Percentiles rank a stretch among this genome's conserved stretches.
These are phyloP conservation scores for Herpomyces periplanetae DNA, from an alignment of 2,329 filamentous ascomycete genomes.

Conservation along the genomic window DNA sequence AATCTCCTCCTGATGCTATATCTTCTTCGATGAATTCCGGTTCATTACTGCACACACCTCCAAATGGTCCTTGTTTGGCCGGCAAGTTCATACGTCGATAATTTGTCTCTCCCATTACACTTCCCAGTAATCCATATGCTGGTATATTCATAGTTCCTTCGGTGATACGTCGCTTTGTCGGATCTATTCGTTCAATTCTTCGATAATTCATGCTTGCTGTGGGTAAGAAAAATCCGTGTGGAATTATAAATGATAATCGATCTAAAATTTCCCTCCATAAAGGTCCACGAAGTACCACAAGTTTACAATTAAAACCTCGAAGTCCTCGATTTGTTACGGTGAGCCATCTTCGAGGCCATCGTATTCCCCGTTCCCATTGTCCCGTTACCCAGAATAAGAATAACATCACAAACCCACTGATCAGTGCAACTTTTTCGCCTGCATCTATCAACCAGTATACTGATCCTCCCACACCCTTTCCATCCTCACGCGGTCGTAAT, in stretches of 20 bases:
- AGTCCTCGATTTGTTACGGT: conserved; percentile 57
- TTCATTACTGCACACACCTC: no score
- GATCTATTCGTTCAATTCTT: conserved; percentile 21
- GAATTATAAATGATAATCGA: conserved; percentile 33
- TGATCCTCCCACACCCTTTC: conserved; percentile 51
- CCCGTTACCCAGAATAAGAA: conserved; percentile 72
- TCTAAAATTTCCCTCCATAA: conserved; percentile 43
- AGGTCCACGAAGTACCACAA: conserved; percentile 46
- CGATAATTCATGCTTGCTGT: conserved; percentile 28
- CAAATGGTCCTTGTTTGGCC: no score
- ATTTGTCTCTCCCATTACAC: background rate
- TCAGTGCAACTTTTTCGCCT: conserved; percentile 55
- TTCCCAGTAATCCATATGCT: conserved; percentile 16
- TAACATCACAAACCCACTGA: conserved; percentile 54
- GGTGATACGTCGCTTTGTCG: conserved; percentile 9
- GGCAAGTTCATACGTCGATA: no score
- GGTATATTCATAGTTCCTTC: conserved; percentile 19
- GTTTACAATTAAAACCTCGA: conserved; percentile 72
- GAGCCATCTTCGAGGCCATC: conserved; percentile 77
- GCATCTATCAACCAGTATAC: conserved; percentile 90
- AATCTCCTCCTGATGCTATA: conserved; percentile 52
- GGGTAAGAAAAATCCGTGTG: conserved; percentile 28
- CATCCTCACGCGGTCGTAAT: conserved; percentile 79
- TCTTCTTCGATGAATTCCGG: conserved; percentile 23
- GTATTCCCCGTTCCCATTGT: conserved; percentile 74